phyloP scores from a whole-genome alignment of 805 yeast species.

The Hanseniaspora jakobsenii region DNA sequence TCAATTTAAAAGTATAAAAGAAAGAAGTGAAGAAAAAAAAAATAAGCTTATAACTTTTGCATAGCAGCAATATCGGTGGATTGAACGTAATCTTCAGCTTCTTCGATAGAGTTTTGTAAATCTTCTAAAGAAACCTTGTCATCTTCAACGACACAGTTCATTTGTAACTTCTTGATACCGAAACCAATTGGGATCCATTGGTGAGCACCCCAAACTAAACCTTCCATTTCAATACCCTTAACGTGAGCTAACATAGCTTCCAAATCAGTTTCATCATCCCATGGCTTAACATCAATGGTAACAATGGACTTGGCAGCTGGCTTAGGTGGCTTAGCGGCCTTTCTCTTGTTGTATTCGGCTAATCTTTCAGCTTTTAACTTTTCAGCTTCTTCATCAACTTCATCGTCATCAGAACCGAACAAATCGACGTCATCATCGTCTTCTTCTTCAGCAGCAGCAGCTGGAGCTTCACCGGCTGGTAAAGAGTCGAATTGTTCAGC shows the following conservation, averaged over 20 bases:
- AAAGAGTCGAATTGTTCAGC: conserved; percentile 68
- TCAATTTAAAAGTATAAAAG: too few species aligned
- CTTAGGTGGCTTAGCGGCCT: conserved; percentile 94
- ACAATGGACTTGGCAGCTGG: conserved; percentile 97
- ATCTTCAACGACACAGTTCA: conserved; percentile 96
- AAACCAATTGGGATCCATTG: conserved; percentile 94
- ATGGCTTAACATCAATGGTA: conserved; percentile 96
- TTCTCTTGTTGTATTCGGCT: conserved; percentile 95
- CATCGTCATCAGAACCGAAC: conserved; percentile 78
- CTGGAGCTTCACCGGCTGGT: conserved; percentile 57
- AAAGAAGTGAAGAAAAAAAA: too few species aligned
- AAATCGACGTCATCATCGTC: conserved; percentile 89
- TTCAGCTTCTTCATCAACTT: conserved; percentile 95
- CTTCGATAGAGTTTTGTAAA: conserved; percentile 62
- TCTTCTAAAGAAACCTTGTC: conserved; percentile 88
- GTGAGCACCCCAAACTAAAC: conserved; percentile 97
- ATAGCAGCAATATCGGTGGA: conserved; percentile 98
- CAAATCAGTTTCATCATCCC: conserved; percentile 99
- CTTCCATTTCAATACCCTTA: conserved; percentile 75
- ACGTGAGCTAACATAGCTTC: conserved; percentile 79
- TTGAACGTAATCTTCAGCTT: conserved; percentile 98
- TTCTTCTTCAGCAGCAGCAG: conserved; percentile 53
- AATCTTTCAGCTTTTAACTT: conserved; percentile 93
- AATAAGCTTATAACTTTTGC: conserved; percentile 65
- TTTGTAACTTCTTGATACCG: conserved; percentile 99